A percentile compares a stretch with the other conserved stretches of the same genome.
Conservation (phyloP, 164 flowering plant genomes). For the Nelumbo lutea region DNA sequence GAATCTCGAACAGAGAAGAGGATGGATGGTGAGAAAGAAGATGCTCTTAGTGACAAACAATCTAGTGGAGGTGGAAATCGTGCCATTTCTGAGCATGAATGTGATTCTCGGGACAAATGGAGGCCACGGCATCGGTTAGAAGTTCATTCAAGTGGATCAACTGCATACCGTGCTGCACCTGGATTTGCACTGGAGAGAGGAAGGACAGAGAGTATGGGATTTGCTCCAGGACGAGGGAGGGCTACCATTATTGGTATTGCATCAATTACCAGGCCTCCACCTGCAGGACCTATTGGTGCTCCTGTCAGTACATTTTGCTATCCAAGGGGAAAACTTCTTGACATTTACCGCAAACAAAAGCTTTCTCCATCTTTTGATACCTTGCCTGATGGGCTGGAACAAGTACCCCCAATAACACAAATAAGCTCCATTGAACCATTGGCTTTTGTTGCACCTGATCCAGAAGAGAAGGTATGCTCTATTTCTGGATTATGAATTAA, state of each 20-base stretch:
- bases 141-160: slow-evolving; percentile 45
- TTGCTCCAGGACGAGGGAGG: slow-evolving; percentile 81
- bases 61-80: slow-evolving; percentile 35
- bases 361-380: slow-evolving; percentile 31
- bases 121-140: slow-evolving; percentile 93
- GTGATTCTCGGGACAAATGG: slow-evolving; percentile 93
- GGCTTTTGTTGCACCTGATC: slow-evolving; percentile 76
- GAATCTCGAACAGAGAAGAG: slow-evolving; percentile 62
- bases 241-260: slow-evolving; percentile 23
- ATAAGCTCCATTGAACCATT: slow-evolving; percentile 46
- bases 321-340: slow-evolving; percentile 89
- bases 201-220: slow-evolving; percentile 57
- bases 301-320: slow-evolving; percentile 44
- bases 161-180: slow-evolving; percentile 73
- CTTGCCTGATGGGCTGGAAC: slow-evolving; percentile 48
- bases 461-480: slow-evolving; percentile 67
- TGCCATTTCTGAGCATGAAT: slow-evolving; percentile 55
- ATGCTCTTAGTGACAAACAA: slow-evolving; percentile 51
- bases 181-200: slow-evolving; percentile 83
- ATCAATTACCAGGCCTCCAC: slow-evolving; percentile 34
- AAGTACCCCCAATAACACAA: slow-evolving; percentile 46
- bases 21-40: slow-evolving; percentile 64
- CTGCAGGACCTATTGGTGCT: slow-evolving; percentile 41
- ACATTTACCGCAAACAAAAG: slow-evolving; percentile 68
- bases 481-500: not conserved